Percentiles rank a stretch among this genome's conserved stretches.
Conservation (phyloP, 306 rosid species). For the Cicer arietinum region DNA sequence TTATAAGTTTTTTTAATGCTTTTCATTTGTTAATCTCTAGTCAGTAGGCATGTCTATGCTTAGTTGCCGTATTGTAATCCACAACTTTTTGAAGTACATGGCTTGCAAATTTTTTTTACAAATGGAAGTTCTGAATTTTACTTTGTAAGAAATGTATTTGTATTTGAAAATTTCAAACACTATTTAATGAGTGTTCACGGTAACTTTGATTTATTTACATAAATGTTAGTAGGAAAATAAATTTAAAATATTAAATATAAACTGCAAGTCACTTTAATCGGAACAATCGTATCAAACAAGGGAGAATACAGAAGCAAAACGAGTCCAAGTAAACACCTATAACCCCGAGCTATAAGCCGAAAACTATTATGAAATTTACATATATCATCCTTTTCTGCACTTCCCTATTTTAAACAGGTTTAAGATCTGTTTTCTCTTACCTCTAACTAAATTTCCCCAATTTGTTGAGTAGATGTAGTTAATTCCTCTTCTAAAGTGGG, state of each 20-base stretch:
- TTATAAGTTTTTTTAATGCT: conserved; percentile 30
- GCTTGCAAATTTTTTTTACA: conserved; percentile 1
- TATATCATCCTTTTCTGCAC: too few species aligned
- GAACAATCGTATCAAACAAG: not conserved
- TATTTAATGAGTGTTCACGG: not conserved
- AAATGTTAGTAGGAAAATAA: not conserved
- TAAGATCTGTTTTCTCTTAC: not conserved
- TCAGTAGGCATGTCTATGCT: conserved; percentile 4
- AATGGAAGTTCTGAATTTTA: conserved; percentile 28
- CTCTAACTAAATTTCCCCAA: not conserved
- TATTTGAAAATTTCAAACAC: not conserved
- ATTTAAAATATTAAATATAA: not conserved
- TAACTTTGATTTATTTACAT: not conserved
- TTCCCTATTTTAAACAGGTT: not conserved
- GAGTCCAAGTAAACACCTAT: not conserved
- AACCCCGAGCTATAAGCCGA: not conserved
- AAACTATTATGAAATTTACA: not conserved
- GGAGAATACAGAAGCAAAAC: not conserved
- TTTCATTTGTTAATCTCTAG: conserved; percentile 6
- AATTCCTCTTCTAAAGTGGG: not conserved
- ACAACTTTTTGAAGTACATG: not conserved
- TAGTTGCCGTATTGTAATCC: not conserved
- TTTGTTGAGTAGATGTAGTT: not conserved
- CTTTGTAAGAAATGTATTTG: conserved; percentile 11
- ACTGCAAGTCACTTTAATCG: not conserved